Conservation (phyloP, 225 moss, liverwort and hornwort species). For the Thuidium tamariscinum region DNA sequence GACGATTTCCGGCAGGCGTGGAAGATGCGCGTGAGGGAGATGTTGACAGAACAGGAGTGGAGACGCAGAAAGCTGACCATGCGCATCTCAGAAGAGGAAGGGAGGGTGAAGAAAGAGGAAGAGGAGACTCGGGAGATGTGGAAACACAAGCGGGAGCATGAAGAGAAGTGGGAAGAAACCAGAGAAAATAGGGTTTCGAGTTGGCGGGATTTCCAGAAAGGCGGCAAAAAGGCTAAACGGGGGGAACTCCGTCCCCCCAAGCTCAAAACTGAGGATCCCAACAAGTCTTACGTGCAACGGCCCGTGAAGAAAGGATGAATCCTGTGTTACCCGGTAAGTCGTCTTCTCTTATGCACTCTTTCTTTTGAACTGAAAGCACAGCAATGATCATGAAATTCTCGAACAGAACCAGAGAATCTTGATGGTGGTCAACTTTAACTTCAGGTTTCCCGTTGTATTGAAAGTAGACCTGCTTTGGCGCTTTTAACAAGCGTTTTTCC, state of each 20-base stretch:
- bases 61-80: slow-evolving; percentile 90
- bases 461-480: not conserved
- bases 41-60: slow-evolving; percentile 98
- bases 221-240: slow-evolving; percentile 94
- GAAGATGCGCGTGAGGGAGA: slow-evolving; percentile 97
- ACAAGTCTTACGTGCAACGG: slow-evolving; percentile 97
- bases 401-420: not conserved
- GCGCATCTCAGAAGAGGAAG: slow-evolving; percentile 99
- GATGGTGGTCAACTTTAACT: not conserved
- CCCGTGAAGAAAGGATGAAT: slow-evolving; percentile 96
- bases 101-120: slow-evolving; percentile 96
- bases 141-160: slow-evolving; percentile 97
- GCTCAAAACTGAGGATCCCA: slow-evolving; percentile 98
- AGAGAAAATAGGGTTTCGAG: slow-evolving; percentile 96
- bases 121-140: slow-evolving; percentile 99
- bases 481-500: not conserved
- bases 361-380: not conserved
- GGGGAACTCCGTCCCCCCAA: slow-evolving; percentile 96
- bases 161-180: slow-evolving; percentile 99
- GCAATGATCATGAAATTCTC: not conserved
- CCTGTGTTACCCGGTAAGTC: not conserved
- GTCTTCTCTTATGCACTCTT: not conserved
- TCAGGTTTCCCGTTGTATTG: not conserved
- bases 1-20: slow-evolving; percentile 85
- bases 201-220: slow-evolving; percentile 98